phyloP scores from a whole-genome alignment of 495 filamentous ascomycete species.

The Hyphodiscus hymeniophilus region DNA sequence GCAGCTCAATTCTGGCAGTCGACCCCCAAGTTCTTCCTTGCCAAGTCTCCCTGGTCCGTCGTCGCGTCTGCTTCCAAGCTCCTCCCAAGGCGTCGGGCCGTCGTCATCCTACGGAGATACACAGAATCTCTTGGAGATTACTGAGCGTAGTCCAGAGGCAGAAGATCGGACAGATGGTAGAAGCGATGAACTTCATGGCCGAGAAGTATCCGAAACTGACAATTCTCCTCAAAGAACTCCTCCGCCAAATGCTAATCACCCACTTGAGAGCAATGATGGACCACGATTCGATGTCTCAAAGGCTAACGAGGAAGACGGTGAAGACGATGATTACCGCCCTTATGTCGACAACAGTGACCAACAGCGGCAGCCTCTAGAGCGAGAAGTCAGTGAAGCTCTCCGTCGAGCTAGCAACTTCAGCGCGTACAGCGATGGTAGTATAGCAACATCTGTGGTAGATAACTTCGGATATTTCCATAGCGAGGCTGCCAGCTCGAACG shows the following conservation, averaged over 20 bases:
- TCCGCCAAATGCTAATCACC: neutral
- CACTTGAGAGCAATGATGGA: neutral
- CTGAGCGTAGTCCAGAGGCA: too few species aligned
- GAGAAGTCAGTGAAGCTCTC: constrained; percentile 16
- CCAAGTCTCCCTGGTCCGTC: neutral
- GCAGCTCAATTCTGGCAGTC: neutral
- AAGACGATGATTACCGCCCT: neutral
- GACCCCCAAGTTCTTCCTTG: neutral
- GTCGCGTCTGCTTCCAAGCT: neutral
- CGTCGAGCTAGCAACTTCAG: constrained; percentile 16
- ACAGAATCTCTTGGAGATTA: neutral
- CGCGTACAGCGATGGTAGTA: constrained; percentile 11
- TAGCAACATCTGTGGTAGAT: constrained; percentile 2
- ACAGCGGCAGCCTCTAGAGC: constrained; percentile 13
- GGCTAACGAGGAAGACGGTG: neutral
- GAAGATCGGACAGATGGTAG: neutral
- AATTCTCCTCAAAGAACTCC: neutral
- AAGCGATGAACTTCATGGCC: neutral
- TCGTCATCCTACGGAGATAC: constrained; percentile 14
- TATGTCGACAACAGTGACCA: constrained; percentile 1
- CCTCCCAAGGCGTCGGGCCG: neutral
- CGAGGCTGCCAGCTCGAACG: neutral
- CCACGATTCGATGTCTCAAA: neutral
- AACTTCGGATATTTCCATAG: neutral
- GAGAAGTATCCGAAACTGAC: neutral